Percentiles rank a stretch among this genome's conserved stretches.
Evolutionary conservation across 2,329 filamentous ascomycete genomes (phyloP).

Genomic region (Xylariaceae sp.): DNA sequence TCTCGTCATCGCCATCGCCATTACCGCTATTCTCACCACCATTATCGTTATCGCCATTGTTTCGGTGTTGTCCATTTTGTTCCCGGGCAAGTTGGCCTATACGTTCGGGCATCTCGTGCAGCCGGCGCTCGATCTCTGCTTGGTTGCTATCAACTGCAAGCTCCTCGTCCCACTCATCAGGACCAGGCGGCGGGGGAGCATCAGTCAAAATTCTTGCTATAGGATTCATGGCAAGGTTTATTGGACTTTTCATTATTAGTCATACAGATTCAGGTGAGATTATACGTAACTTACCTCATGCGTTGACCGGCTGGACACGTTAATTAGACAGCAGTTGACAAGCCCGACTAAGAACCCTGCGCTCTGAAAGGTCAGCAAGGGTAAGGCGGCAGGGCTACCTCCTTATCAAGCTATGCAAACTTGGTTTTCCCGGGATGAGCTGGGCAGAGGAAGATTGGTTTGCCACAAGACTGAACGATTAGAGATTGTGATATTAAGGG

Average conservation of each 20-base stretch:
- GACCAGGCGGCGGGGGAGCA: not conserved
- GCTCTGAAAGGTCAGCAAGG: too few species aligned
- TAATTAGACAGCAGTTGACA: not conserved
- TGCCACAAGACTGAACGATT: too few species aligned
- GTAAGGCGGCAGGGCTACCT: too few species aligned
- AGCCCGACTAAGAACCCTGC: not conserved
- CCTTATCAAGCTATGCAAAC: too few species aligned
- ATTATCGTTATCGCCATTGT: conserved; percentile 8
- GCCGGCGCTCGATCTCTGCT: conserved; percentile 21
- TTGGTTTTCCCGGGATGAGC: too few species aligned
- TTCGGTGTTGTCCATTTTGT: conserved; percentile 2
- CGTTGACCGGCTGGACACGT: not conserved
- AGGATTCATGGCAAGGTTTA: not conserved
- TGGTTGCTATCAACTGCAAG: conserved; percentile 9
- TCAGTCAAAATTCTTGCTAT: not conserved
- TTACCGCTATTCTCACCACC: not conserved
- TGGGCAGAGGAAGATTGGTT: too few species aligned
- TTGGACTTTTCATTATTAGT: not conserved
- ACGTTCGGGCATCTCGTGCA: conserved; percentile 13
- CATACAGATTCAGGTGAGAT: not conserved
- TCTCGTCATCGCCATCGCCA: conserved; percentile 9
- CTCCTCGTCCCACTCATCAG: conserved; percentile 18
- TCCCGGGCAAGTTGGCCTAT: not conserved
- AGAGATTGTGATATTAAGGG: too few species aligned
- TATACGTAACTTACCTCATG: not conserved